These are phyloP conservation scores for Zanthoxylum bungeanum DNA, from an alignment of 345 rosid genomes.

Conservation along the genomic window DNA sequence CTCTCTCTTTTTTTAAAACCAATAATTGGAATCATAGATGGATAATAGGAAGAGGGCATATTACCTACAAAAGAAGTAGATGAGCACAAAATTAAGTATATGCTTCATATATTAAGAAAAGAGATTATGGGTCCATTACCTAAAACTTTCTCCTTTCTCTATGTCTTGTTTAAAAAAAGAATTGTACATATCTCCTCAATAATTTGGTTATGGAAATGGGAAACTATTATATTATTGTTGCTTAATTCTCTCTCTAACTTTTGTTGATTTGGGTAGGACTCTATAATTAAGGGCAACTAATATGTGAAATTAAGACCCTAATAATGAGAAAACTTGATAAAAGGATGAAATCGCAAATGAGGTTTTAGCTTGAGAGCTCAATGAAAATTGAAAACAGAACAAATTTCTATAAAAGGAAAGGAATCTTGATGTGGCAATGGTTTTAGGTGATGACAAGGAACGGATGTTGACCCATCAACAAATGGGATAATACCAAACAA, in stretches of 20 bases:
- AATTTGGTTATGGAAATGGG: conserved; percentile 22
- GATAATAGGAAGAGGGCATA: conserved; percentile 35
- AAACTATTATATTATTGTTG: background rate
- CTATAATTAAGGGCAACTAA: conserved; percentile 5
- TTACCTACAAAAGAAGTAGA: conserved; percentile 31
- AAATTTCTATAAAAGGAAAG: conserved; percentile 49
- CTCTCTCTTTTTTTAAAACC: conserved; percentile 28
- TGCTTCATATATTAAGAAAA: background rate
- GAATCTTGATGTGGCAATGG: conserved; percentile 82
- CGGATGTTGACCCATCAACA: conserved; percentile 97
- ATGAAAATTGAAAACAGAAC: no score
- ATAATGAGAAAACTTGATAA: background rate
- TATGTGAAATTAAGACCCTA: conserved; percentile 2
- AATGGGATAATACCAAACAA: conserved; percentile 83
- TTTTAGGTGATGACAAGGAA: conserved; percentile 94
- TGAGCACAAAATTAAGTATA: conserved; percentile 31
- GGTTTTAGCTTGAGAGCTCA: background rate
- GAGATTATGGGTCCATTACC: conserved; percentile 33
- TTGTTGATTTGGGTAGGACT: background rate
- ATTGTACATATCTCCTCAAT: conserved; percentile 16
- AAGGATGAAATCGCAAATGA: background rate
- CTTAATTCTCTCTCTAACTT: background rate
- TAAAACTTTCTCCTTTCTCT: conserved; percentile 12
- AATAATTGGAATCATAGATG: conserved; percentile 39
- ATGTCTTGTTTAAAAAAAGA: conserved; percentile 2